Evolutionary conservation across 257 asterid genomes (phyloP), one percentile per base, ranked within the genome.

Genomic region (Apocynum venetum): DNA sequence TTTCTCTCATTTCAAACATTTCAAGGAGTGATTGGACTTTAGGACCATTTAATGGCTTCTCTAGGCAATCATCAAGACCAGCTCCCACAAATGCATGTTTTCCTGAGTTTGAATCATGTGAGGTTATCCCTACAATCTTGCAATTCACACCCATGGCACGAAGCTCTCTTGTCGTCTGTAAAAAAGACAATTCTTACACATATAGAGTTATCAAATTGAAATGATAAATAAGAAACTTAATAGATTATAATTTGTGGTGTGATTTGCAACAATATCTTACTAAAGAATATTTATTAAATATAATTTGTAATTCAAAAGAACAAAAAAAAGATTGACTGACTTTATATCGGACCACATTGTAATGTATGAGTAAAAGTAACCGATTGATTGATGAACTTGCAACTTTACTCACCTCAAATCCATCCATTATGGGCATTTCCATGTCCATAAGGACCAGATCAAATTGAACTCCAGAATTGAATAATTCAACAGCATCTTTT

Each of bases 381-480:
- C 31, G 0, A 25, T 25, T 25, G 31, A 25, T 25, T 25, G 31
- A 25, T 25, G 31, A 25, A 25, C 0, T 25, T 25, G 31, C 0
- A 25, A 25, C 31, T n/a, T 46, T 46, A 46, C 78, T 60, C 44
- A 88, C 93, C 86, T 80, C 57, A 11, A 79, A 71, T 13, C 93
- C 90, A 52, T 86, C 81, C 89, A 85, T 88, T 67, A 87, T 60
- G 0, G 86, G 91, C 93, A 90, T 88, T 59, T 86, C 89, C 87
- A 80, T 76, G 82, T 87, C 90, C 91, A 90, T 90, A 7, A 87
- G 63, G 57, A 87, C 82, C 3, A 90, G 80, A 82, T 88, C 89
- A 17, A 80, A 90, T 20, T 8, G 57, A 51, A 77, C 77, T 8
- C 88, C 91, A 0, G 84, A 64, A 0, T n/a, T 71, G 78, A 76